Evolutionary conservation across 352 stramenopile species (phyloP).

Genomic region (Phytophthora vignae): DNA sequence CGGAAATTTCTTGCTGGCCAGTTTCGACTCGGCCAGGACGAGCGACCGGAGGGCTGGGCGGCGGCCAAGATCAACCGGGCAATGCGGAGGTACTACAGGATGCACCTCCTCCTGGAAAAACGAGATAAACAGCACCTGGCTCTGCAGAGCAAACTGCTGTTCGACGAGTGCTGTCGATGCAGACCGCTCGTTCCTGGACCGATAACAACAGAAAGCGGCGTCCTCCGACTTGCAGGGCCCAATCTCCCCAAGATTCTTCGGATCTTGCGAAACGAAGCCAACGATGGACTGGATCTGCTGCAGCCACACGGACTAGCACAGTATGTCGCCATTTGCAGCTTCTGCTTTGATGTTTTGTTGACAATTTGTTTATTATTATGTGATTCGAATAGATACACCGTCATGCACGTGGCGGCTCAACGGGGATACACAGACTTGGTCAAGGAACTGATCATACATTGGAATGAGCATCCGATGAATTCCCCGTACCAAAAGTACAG

Average conservation of each 20-base stretch:
- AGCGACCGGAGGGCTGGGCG: slow-evolving; percentile 66
- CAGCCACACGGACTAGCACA: slow-evolving; percentile 71
- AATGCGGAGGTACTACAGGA: slow-evolving; percentile 64
- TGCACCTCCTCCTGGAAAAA: slow-evolving; percentile 54
- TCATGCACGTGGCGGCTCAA: slow-evolving; percentile 66
- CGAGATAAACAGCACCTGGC: slow-evolving; percentile 55
- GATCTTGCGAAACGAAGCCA: slow-evolving; percentile 66
- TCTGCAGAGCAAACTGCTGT: slow-evolving; percentile 73
- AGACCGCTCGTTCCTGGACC: slow-evolving; percentile 61
- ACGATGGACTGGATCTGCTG: slow-evolving; percentile 64
- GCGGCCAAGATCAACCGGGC: slow-evolving; percentile 60
- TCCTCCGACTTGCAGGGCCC: slow-evolving; percentile 69
- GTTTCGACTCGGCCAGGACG: slow-evolving; percentile 34
- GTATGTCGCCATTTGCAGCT: slow-evolving; percentile 32
- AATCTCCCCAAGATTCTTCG: slow-evolving; percentile 72
- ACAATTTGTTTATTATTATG: slow-evolving; percentile 1
- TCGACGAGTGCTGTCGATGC: slow-evolving; percentile 81
- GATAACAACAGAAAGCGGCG: slow-evolving; percentile 58
- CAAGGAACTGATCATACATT: slow-evolving; percentile 65
- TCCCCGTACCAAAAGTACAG: slow-evolving; percentile 76
- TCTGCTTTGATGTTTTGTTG: slow-evolving; percentile 1
- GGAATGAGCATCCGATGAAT: slow-evolving; percentile 66
- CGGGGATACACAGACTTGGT: slow-evolving; percentile 76
- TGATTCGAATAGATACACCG: slow-evolving; percentile 47
- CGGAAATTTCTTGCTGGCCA: slow-evolving; percentile 53